Evolutionary conservation across 179 eudicot species (phyloP).

Genomic region (Drosera spatulata): DNA sequence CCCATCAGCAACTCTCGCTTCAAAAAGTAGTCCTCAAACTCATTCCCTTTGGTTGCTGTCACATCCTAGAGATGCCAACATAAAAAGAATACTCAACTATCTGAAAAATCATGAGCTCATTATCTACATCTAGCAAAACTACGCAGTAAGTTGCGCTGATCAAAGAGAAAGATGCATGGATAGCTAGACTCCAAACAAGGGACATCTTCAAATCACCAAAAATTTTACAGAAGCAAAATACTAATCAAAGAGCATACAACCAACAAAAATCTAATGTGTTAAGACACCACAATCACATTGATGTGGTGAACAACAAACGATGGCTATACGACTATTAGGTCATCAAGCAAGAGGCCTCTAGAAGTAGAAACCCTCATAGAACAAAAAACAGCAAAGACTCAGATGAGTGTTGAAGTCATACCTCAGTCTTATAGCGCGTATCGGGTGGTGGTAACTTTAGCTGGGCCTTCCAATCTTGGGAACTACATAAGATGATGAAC

Average conservation of each 20-base stretch:
- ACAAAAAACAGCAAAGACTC: background rate
- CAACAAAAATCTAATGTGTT: too few species aligned
- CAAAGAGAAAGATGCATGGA: too few species aligned
- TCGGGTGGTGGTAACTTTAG: constrained; percentile 71
- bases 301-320: too few species aligned
- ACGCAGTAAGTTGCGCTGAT: too few species aligned
- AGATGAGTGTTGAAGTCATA: constrained; percentile 11
- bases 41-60: constrained; percentile 96
- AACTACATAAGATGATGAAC: constrained; percentile 18
- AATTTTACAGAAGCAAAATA: too few species aligned
- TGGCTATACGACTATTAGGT: too few species aligned
- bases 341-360: background rate
- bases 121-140: too few species aligned
- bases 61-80: constrained; percentile 46
- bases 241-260: too few species aligned
- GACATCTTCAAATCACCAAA: too few species aligned
- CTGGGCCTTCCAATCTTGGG: constrained; percentile 86
- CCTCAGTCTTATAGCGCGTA: constrained; percentile 86
- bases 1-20: constrained; percentile 82
- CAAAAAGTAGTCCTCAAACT: constrained; percentile 91
- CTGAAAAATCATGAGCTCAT: too few species aligned
- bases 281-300: too few species aligned
- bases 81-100: background rate
- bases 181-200: too few species aligned
- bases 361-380: background rate